Base-by-base conservation (phyloP, 1,139 yeast genomes). In the Petasospora rhodanensis region DNA sequence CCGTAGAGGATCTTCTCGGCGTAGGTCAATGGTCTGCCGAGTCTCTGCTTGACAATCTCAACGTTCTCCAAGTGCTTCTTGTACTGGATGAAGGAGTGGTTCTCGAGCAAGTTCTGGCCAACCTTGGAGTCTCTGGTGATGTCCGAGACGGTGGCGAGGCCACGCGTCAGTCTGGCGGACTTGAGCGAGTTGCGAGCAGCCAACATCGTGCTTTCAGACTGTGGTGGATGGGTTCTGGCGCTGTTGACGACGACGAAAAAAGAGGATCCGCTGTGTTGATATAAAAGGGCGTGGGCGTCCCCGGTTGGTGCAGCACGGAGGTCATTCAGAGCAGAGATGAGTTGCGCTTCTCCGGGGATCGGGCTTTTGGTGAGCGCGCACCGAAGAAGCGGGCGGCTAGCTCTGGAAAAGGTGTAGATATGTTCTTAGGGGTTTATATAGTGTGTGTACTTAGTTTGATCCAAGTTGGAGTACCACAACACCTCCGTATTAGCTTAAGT, bases 1-100 rank as follows among this genome's bases (percentile, higher is more conserved):
- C 95, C 95, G 70, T 91, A 91, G 54, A 91, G 75, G 54, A 91
- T 70, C 73, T 91, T 91, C 72, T 91, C 98, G 53, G 97, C 97
- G 62, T 87, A 89, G 45, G 98, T 91, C 61, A 91, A 75, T 32
- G 98, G 98, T 65, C 96, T 83, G 61, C 76, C 76, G 55, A 89
- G 75, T 70, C 96, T 81, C 52, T 75, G 68, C 68, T 81, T 80
- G 57, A 91, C 96, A 55, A 86, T 82, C 54, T 83, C 74, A 51
- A 89, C 80, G 58, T 82, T 86, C 67, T 86, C 95, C 51, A 81
- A 62, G 52, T 82, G 78, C 57, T 79, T 72, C 66, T 81, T 82
- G 70, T 82, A 82, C 58, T 79, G 76, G 54, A 82, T 68, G 73
- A 78, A 87, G 40, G 91, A 83, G 64, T 76, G 78, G 56, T 76